These are phyloP conservation scores for Thielaviopsis euricoi DNA, from an alignment of 2,329 filamentous ascomycete species.

Conservation along the genomic window DNA sequence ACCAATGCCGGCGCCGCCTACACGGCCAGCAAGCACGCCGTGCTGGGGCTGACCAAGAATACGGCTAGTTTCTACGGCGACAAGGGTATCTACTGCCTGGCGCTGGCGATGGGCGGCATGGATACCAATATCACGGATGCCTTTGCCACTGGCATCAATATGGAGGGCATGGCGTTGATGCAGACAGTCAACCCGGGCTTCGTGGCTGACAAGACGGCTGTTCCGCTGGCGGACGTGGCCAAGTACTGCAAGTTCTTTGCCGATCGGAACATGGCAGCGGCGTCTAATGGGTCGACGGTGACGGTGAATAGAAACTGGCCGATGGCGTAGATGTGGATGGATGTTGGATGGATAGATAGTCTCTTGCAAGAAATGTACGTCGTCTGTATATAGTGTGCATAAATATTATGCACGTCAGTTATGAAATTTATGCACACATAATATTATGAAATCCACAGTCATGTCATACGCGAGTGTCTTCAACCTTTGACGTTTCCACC, in stretches of 20 bases:
- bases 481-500: too few species aligned
- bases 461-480: too few species aligned
- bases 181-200: constrained; percentile 17
- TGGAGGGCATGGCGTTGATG: constrained; percentile 18
- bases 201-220: constrained; percentile 16
- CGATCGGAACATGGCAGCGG: constrained; percentile 19
- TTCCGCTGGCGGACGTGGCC: constrained; percentile 22
- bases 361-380: too few species aligned
- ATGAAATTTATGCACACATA: too few species aligned
- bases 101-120: constrained; percentile 37
- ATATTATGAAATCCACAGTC: too few species aligned
- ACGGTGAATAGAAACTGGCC: constrained; percentile 23
- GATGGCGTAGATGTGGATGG: constrained; percentile 14
- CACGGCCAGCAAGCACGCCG: constrained; percentile 35
- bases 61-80: constrained; percentile 38
- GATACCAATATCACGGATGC: constrained; percentile 35
- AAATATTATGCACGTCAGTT: too few species aligned
- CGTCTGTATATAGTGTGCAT: too few species aligned
- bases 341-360: too few species aligned
- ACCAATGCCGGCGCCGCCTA: constrained; percentile 28
- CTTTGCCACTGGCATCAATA: constrained; percentile 21
- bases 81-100: constrained; percentile 35
- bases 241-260: constrained; percentile 23
- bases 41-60: constrained; percentile 38
- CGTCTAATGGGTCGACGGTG: constrained; percentile 20